Evolutionary conservation across 331 rosid species (phyloP).

Genomic region (Quercus lobata): DNA sequence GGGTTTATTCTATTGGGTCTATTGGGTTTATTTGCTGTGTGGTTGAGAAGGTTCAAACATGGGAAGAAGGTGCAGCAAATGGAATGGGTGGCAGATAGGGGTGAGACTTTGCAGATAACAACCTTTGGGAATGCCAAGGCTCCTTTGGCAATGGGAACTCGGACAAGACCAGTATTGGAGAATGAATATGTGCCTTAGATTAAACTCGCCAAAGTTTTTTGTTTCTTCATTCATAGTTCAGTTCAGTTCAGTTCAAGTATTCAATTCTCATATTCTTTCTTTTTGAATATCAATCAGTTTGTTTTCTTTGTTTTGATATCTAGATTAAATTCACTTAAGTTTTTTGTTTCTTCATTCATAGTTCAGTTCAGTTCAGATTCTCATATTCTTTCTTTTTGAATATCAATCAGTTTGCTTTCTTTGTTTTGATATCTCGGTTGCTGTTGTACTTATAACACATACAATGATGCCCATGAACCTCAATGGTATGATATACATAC

Average conservation of each 20-base stretch:
- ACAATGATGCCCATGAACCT: too few species aligned
- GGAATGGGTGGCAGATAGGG: constrained; percentile 24
- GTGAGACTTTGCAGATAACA: constrained; percentile 18
- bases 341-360: constrained; percentile 20
- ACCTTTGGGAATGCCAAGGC: constrained; percentile 30
- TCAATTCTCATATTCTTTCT: constrained; percentile 19
- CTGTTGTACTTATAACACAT: too few species aligned
- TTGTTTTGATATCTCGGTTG: too few species aligned
- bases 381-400: constrained; percentile 4
- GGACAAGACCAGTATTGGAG: constrained; percentile 51
- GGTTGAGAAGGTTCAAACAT: background rate
- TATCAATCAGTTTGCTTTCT: too few species aligned
- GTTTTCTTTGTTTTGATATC: too few species aligned
- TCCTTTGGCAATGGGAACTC: constrained; percentile 43
- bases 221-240: constrained; percentile 19
- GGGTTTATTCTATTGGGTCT: constrained; percentile 18
- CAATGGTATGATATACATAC: too few species aligned
- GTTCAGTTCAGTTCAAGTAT: background rate
- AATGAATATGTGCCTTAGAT: constrained; percentile 35
- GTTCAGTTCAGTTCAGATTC: background rate
- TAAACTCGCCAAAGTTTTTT: constrained; percentile 11
- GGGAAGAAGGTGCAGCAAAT: constrained; percentile 17
- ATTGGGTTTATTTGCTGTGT: constrained; percentile 13
- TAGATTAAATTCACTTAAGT: constrained; percentile 22
- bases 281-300: background rate